Conservation (phyloP, 305 asterid genomes). For the Solanum chacoense region DNA sequence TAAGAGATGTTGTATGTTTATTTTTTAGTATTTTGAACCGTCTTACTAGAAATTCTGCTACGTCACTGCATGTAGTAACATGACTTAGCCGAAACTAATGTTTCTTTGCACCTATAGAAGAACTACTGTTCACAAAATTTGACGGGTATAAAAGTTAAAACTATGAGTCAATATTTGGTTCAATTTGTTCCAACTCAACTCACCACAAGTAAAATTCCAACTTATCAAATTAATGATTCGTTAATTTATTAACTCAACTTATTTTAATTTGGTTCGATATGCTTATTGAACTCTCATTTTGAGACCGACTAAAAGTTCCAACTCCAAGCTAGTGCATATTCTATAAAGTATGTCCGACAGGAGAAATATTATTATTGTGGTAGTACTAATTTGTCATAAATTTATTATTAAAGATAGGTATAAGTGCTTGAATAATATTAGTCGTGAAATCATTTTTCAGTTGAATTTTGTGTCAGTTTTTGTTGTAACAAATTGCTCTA, state of each 20-base stretch:
- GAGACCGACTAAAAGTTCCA: neutral
- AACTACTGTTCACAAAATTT: neutral
- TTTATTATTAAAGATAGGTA: neutral
- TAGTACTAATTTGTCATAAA: neutral
- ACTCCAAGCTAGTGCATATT: neutral
- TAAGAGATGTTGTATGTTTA: neutral
- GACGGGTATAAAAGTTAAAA: neutral
- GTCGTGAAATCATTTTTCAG: neutral
- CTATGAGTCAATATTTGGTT: neutral
- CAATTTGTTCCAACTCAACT: neutral
- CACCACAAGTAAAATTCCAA: neutral
- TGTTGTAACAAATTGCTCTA: neutral
- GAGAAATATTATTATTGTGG: neutral
- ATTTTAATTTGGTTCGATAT: neutral
- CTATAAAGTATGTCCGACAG: neutral
- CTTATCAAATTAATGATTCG: neutral
- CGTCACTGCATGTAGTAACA: neutral
- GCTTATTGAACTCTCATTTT: neutral
- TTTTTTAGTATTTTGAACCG: neutral
- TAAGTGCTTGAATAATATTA: neutral
- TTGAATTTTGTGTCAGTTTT: neutral
- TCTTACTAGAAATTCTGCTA: neutral
- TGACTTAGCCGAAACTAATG: neutral
- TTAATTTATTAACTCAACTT: neutral
- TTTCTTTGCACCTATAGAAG: neutral